These are phyloP conservation scores for Calonectria pseudoreteaudii DNA, from an alignment of 2,329 filamentous ascomycete genomes.

Conservation along the genomic window DNA sequence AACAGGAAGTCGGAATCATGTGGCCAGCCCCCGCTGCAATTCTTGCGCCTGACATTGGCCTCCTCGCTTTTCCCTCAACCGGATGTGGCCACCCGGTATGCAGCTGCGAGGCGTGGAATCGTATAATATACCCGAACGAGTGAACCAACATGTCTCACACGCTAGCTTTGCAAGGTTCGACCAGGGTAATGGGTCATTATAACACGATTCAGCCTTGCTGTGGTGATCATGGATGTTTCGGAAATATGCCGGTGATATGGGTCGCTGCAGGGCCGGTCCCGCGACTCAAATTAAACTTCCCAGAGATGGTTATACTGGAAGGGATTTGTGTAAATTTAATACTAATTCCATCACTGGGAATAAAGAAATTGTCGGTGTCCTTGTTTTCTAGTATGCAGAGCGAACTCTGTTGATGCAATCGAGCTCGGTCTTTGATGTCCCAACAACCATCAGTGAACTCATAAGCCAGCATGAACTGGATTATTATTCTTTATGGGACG, in stretches of 20 bases:
- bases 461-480: too few species aligned
- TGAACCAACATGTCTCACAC: background rate
- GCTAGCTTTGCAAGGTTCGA: background rate
- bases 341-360: background rate
- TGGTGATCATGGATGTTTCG: background rate
- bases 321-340: background rate
- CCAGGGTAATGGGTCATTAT: background rate
- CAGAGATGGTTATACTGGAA: background rate
- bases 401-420: background rate
- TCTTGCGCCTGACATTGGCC: background rate
- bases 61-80: background rate
- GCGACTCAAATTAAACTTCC: background rate
- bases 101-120: background rate
- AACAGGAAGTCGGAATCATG: background rate
- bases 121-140: background rate
- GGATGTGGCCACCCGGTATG: background rate
- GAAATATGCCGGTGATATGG: slow-evolving; percentile 4
- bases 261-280: background rate
- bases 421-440: background rate
- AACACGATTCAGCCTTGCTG: background rate
- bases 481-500: too few species aligned
- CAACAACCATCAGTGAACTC: background rate
- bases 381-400: background rate
- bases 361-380: background rate
- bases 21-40: background rate